Evolutionary conservation across 345 rosid species (phyloP).

Genomic region (Salix arbutifolia): DNA sequence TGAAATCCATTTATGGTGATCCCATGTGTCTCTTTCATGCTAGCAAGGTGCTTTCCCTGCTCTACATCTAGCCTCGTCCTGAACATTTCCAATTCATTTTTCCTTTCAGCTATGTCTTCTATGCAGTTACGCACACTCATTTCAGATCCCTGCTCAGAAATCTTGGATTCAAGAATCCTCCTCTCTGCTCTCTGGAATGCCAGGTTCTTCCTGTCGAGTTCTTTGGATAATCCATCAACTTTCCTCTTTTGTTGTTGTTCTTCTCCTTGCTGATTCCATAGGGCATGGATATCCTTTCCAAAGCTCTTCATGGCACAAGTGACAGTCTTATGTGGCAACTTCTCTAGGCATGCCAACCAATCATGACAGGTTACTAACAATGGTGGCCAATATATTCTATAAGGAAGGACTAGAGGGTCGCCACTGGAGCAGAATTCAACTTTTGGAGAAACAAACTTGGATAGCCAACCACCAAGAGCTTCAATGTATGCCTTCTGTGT

Average conservation of each 20-base stretch:
- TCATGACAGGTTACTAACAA: constrained; percentile 30
- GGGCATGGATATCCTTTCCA: constrained; percentile 20
- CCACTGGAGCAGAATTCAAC: constrained; percentile 20
- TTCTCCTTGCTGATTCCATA: constrained; percentile 40
- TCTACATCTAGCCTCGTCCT: constrained; percentile 28
- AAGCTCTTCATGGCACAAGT: constrained; percentile 27
- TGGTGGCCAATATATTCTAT: constrained; percentile 20
- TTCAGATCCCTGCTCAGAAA: constrained; percentile 19
- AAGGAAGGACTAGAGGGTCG: constrained; percentile 8
- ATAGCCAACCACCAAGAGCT: constrained; percentile 42
- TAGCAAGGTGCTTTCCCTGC: constrained; percentile 30
- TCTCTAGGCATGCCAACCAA: constrained; percentile 36
- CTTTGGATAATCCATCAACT: constrained; percentile 30
- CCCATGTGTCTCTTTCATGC: constrained; percentile 31
- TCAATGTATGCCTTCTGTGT: constrained; percentile 40
- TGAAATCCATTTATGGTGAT: constrained; percentile 35
- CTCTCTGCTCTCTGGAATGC: constrained; percentile 33
- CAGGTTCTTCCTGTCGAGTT: constrained; percentile 25
- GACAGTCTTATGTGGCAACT: constrained; percentile 35
- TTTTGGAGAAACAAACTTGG: constrained; percentile 32
- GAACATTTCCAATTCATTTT: constrained; percentile 27
- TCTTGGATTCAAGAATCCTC: constrained; percentile 25
- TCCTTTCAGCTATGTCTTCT: constrained; percentile 30
- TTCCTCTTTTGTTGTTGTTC: constrained; percentile 46
- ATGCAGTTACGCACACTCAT: constrained; percentile 9